Evolutionary conservation across 139 green algal species (phyloP).

Genomic region (Coccomyxa sp.): DNA sequence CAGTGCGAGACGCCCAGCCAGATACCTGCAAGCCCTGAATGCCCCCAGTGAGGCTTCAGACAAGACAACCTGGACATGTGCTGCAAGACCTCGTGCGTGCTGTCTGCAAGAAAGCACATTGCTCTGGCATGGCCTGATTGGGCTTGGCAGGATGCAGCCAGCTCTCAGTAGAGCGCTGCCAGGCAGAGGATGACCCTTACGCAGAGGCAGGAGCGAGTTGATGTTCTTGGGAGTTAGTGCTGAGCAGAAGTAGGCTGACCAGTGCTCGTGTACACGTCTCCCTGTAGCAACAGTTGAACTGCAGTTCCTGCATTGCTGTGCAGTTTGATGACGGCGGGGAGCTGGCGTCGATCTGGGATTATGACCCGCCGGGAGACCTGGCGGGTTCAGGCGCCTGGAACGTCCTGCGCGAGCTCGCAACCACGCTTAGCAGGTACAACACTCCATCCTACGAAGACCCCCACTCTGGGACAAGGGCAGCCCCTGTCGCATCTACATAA

Average conservation of each 20-base stretch:
- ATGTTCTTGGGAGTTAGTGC: too few relatives aligned
- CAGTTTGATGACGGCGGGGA: neutral
- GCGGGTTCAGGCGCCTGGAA: slow-evolving; percentile 12
- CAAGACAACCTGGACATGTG: too few relatives aligned
- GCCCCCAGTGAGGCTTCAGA: too few relatives aligned
- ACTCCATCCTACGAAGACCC: too few relatives aligned
- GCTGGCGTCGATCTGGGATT: slow-evolving; percentile 9
- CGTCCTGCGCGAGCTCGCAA: slow-evolving; percentile 9
- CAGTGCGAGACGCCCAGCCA: too few relatives aligned
- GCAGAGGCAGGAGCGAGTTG: too few relatives aligned
- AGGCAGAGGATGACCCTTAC: too few relatives aligned
- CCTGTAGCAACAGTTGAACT: neutral
- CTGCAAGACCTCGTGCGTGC: too few relatives aligned
- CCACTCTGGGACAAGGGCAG: too few relatives aligned
- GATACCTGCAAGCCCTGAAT: too few relatives aligned
- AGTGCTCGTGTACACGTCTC: neutral
- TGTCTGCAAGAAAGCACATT: neutral
- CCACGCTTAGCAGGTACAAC: slow-evolving; percentile 11
- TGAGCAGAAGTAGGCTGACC: too few relatives aligned
- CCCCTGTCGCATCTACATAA: neutral
- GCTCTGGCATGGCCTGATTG: neutral
- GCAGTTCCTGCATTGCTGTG: neutral
- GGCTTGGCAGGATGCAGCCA: neutral
- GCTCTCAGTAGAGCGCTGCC: too few relatives aligned
- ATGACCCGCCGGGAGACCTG: slow-evolving; percentile 7